phyloP scores from a whole-genome alignment of 148 eudicot species.

The Persicaria tinctoria region DNA sequence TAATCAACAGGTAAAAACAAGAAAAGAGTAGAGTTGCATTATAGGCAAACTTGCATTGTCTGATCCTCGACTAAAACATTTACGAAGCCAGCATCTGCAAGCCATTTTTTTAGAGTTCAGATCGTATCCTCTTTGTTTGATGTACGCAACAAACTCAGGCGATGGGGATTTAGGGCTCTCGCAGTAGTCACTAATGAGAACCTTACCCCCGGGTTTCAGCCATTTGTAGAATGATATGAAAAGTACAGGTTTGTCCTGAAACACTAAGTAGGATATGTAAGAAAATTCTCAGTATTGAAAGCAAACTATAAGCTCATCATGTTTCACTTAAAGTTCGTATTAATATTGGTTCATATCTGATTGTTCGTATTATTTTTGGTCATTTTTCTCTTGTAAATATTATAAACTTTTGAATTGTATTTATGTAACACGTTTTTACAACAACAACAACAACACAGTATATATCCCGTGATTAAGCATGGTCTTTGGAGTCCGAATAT shows the following conservation, averaged over 20 bases:
- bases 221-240: conserved; percentile 85
- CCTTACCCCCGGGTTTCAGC: conserved; percentile 96
- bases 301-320: background rate
- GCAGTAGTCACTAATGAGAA: conserved; percentile 90
- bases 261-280: background rate
- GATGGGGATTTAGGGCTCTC: conserved; percentile 57
- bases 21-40: background rate
- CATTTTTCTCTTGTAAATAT: too few relatives aligned
- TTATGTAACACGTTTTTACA: too few relatives aligned
- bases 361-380: too few relatives aligned
- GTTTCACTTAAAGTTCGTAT: background rate
- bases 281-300: background rate
- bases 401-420: too few relatives aligned
- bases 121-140: conserved; percentile 97
- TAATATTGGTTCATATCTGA: too few relatives aligned
- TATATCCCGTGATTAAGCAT: too few relatives aligned
- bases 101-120: conserved; percentile 5
- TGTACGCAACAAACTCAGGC: conserved; percentile 67
- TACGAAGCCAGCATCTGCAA: conserved; percentile 78
- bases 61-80: conserved; percentile 89
- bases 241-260: conserved; percentile 93
- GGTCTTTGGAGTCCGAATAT: too few relatives aligned
- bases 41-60: conserved; percentile 61
- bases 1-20: background rate
- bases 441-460: too few relatives aligned